Percentiles rank a stretch among this genome's conserved stretches.
Evolutionary conservation across 1,139 yeast species (phyloP).

Genomic region (Debaryomyces psychrophilus): DNA sequence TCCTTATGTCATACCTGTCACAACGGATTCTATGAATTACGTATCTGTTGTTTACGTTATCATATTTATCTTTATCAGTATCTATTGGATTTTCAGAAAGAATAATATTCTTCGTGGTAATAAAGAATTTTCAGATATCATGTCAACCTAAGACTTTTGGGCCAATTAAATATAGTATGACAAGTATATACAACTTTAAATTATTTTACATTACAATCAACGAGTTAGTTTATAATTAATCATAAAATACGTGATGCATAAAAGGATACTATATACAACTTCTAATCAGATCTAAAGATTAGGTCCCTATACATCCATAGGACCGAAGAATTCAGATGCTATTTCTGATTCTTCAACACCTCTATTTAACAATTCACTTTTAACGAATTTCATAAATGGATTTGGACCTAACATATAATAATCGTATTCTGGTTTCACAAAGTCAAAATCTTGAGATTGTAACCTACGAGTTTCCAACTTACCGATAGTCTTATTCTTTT

Average conservation of each 20-base stretch:
- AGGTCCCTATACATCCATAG: conserved; percentile 8
- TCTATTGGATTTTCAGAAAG: conserved; percentile 46
- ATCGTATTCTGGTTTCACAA: conserved; percentile 22
- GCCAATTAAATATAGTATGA: too few relatives aligned
- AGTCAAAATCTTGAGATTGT: conserved; percentile 19
- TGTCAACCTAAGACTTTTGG: too few relatives aligned
- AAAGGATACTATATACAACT: neutral
- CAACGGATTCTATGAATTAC: conserved; percentile 50
- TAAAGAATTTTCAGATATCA: neutral
- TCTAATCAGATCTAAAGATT: neutral
- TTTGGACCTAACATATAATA: conserved; percentile 43
- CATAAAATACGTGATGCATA: neutral
- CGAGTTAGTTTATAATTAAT: neutral
- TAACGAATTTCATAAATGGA: conserved; percentile 35
- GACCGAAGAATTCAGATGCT: conserved; percentile 14
- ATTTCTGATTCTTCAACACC: conserved; percentile 11
- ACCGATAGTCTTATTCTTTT: conserved; percentile 14
- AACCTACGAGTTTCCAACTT: conserved; percentile 15
- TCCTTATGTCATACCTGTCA: conserved; percentile 50
- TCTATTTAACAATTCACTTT: conserved; percentile 14
- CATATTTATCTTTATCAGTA: conserved; percentile 31
- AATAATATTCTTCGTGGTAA: conserved; percentile 12
- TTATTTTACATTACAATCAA: too few relatives aligned
- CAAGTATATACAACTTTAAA: too few relatives aligned
- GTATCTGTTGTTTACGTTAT: conserved; percentile 45